Evolutionary conservation across 2,329 filamentous ascomycete genomes (phyloP).

Genomic region (Cadophora sp.): DNA sequence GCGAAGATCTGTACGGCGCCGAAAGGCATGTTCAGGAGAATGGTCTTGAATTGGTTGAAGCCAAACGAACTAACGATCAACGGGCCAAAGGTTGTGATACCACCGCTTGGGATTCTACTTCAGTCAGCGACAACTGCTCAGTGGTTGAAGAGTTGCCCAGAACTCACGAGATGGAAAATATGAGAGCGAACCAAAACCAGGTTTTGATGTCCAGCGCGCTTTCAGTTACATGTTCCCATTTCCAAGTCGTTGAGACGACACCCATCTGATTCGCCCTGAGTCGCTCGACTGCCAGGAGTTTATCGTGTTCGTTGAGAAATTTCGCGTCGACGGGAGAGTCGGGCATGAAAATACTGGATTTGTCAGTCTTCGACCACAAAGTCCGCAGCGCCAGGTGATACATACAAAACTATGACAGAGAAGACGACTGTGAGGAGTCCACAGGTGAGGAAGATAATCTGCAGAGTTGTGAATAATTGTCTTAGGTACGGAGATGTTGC

Average conservation of each 20-base stretch:
- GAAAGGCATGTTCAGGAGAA: constrained; percentile 51
- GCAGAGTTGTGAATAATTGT: constrained; percentile 1
- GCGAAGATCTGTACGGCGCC: constrained; percentile 59
- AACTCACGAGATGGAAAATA: constrained; percentile 37
- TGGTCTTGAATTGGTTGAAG: constrained; percentile 48
- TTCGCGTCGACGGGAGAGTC: constrained; percentile 44
- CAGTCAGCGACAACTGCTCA: constrained; percentile 58
- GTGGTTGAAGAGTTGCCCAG: constrained; percentile 51
- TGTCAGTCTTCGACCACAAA: not conserved
- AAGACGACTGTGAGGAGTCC: constrained; percentile 57
- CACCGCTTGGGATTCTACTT: constrained; percentile 49
- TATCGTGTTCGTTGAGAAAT: constrained; percentile 58
- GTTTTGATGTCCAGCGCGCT: constrained; percentile 45
- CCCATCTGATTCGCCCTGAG: constrained; percentile 61
- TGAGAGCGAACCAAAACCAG: constrained; percentile 45
- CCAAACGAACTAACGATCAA: constrained; percentile 52
- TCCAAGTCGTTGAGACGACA: constrained; percentile 58
- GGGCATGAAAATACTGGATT: constrained; percentile 38
- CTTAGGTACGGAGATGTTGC: too few relatives aligned
- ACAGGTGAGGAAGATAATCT: constrained; percentile 61
- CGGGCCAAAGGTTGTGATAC: constrained; percentile 38
- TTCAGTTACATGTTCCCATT: constrained; percentile 53
- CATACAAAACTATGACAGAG: constrained; percentile 49
- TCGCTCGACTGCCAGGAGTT: constrained; percentile 59
- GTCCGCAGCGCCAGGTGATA: not conserved